phyloP scores from a whole-genome alignment of 1,284 basidiomycete species.

The Fomitopsis schrenkii region DNA sequence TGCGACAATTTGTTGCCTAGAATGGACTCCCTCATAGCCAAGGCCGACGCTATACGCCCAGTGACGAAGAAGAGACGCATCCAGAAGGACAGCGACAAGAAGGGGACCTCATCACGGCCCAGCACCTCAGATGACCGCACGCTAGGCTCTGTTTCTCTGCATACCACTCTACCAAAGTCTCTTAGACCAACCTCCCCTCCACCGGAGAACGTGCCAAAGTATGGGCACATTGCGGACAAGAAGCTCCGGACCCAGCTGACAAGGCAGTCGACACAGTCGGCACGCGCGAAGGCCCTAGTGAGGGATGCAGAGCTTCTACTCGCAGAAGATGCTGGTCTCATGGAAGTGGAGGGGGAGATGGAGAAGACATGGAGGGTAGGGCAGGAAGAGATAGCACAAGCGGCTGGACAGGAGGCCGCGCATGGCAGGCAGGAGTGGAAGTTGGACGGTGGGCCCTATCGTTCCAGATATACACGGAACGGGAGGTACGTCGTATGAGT shows the following conservation, averaged over 20 bases:
- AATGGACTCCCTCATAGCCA: conserved; percentile 73
- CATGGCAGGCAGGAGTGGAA: conserved; percentile 77
- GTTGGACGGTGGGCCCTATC: conserved; percentile 86
- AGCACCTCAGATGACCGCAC: conserved; percentile 44
- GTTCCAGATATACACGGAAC: conserved; percentile 84
- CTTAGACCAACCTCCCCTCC: conserved; percentile 42
- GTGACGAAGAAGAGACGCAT: conserved; percentile 43
- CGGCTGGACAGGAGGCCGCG: conserved; percentile 71
- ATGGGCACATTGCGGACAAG: conserved; percentile 69
- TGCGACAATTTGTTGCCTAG: not conserved
- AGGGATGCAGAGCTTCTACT: conserved; percentile 66
- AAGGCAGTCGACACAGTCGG: conserved; percentile 53
- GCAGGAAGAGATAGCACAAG: conserved; percentile 74
- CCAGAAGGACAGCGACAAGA: conserved; percentile 24
- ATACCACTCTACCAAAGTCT: conserved; percentile 58
- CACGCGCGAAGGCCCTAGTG: conserved; percentile 51
- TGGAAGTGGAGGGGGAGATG: conserved; percentile 73
- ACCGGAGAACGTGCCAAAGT: conserved; percentile 40
- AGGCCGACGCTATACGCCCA: conserved; percentile 58
- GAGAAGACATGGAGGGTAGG: conserved; percentile 89
- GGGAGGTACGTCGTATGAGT: conserved; percentile 59
- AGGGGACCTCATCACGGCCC: conserved; percentile 15
- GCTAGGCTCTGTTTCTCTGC: conserved; percentile 49
- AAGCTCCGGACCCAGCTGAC: conserved; percentile 71
- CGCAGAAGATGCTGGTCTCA: conserved; percentile 60